Base-by-base conservation (phyloP, 2,329 filamentous ascomycete species). In the Diaporthe citri region DNA sequence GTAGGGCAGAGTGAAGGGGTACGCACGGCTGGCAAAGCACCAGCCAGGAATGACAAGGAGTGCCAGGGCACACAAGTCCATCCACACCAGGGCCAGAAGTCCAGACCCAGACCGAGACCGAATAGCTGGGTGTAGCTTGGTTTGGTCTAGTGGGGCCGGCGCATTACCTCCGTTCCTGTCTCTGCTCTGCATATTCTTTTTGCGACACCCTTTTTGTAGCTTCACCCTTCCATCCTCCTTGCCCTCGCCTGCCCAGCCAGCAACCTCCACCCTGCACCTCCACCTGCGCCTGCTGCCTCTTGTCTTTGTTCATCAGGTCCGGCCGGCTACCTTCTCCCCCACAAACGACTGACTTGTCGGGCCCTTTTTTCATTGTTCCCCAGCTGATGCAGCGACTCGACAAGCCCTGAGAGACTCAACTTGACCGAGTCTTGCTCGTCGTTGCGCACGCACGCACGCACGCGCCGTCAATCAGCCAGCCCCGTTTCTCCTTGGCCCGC, bases 131-230 rank as follows among this genome's bases (percentile, higher is more conserved):
- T 60, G 55, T 60, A 72, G 48, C 64, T 69, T 55, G 64, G 13
- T 69, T 69, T 55, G 64, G 64, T 1, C 41, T 62, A 59, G 70
- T 72, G 70, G 70, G 70, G 70, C 69, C 64, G 57, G 56, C 55
- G 70, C 55, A 72, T 72, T 41, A n/a, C 31, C 70, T 72, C 70
- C 70, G 64, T 69, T 34, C 56, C 59, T 43, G 69, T 39, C 69
- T 48, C 28, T 52, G 52, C 25, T 28, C 52, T 69, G 70, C 70
- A 72, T 72, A 48, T 72, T 72, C 43, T 52, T 62, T 71, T 71
- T 71, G 69, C 69, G 70, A 72, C 70, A 62, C 56, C 59, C 22
- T 60, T 60, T 71, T 62, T 31, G 56, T 36, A 72, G 57, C 70
- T 64, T 72, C 70, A 72, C 52, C 70, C 25, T 52, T 28, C 39